Conservation (phyloP, 1,139 yeast species). For the Kodamaea suecica region DNA sequence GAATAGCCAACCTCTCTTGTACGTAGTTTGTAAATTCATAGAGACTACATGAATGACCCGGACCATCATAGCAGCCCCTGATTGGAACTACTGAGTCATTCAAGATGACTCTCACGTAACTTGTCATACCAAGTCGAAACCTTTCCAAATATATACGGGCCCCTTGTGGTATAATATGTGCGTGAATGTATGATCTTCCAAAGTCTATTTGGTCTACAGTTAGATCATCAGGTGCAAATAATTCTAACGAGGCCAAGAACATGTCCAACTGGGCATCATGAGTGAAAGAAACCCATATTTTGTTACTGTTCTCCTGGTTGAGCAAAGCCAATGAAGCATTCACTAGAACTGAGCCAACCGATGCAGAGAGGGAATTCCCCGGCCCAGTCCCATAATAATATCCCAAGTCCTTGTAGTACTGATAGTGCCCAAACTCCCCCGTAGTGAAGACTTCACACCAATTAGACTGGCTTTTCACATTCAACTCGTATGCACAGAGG, state of each 20-base stretch:
- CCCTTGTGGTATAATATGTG: constrained; percentile 56
- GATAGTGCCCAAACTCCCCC: constrained; percentile 47
- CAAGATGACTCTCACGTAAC: constrained; percentile 47
- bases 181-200: constrained; percentile 41
- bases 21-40: constrained; percentile 36
- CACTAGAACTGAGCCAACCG: constrained; percentile 30
- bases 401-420: constrained; percentile 40
- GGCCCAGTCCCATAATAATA: constrained; percentile 31
- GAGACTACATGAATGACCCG: constrained; percentile 55
- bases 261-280: constrained; percentile 58
- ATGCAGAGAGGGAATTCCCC: constrained; percentile 21
- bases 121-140: constrained; percentile 33
- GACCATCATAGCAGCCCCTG: constrained; percentile 48
- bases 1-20: constrained; percentile 23
- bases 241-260: constrained; percentile 49
- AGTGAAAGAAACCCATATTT: constrained; percentile 47
- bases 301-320: constrained; percentile 24
- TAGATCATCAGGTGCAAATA: constrained; percentile 33
- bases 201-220: constrained; percentile 31
- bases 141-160: constrained; percentile 50
- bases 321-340: constrained; percentile 30
- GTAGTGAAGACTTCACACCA: constrained; percentile 49
- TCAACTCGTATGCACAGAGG: constrained; percentile 48
- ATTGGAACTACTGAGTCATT: constrained; percentile 59
- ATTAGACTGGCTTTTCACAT: constrained; percentile 42